phyloP scores from a whole-genome alignment of 192 early-diverging fungal species.

The Entophlyctis helioformis region DNA sequence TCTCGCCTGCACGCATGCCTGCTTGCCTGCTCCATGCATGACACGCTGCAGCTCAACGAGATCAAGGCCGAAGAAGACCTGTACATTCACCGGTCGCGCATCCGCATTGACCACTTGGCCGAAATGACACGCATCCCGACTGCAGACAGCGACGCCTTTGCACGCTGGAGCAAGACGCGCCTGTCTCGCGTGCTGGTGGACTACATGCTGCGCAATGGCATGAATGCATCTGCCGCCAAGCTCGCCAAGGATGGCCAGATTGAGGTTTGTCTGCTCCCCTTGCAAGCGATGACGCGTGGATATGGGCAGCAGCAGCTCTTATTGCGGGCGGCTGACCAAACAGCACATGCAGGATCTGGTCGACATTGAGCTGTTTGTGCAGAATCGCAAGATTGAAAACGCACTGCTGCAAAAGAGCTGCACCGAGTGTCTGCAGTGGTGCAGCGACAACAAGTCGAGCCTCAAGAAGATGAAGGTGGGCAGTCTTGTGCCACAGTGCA shows the following conservation, averaged over 20 bases:
- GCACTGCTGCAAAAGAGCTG: conserved; percentile 70
- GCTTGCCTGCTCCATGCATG: too few species aligned
- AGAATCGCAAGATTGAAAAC: conserved; percentile 67
- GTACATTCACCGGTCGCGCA: conserved; percentile 56
- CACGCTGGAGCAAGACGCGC: conserved; percentile 74
- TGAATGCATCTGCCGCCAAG: conserved; percentile 57
- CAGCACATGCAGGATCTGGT: conserved; percentile 53
- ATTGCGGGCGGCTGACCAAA: too few species aligned
- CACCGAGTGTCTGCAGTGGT: conserved; percentile 83
- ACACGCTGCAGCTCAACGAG: conserved; percentile 48
- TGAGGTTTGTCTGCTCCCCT: too few species aligned
- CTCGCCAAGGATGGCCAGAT: conserved; percentile 51
- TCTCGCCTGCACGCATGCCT: too few species aligned
- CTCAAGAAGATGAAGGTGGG: conserved; percentile 80
- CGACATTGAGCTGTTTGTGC: conserved; percentile 83
- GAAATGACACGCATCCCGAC: conserved; percentile 54
- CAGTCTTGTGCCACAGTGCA: background rate
- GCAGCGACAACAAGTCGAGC: conserved; percentile 77
- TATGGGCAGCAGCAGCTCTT: too few species aligned
- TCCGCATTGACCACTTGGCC: conserved; percentile 65
- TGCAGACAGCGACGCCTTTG: conserved; percentile 58
- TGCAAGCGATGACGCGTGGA: too few species aligned
- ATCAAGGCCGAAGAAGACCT: conserved; percentile 63
- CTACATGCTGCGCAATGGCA: conserved; percentile 87
- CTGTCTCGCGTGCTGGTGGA: conserved; percentile 86